phyloP scores from a whole-genome alignment of 331 rosid genomes.

The Acacia pycnantha region DNA sequence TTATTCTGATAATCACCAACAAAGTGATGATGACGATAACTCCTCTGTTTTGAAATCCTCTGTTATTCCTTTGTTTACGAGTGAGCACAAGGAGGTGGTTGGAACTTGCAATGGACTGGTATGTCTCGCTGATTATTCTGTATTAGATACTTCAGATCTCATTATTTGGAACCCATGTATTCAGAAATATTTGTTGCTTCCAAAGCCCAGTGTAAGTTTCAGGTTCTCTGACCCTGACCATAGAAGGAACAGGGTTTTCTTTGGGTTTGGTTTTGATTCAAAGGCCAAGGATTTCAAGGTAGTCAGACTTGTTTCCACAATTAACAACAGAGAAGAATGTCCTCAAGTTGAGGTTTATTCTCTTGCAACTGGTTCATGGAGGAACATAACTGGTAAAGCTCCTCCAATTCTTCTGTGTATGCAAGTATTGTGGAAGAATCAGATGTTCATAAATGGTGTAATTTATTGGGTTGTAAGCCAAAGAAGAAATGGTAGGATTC shows the following conservation, averaged over 20 bases:
- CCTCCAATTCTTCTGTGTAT: not conserved
- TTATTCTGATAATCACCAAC: not conserved
- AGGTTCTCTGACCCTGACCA: not conserved
- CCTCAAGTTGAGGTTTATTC: not conserved
- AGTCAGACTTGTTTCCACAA: not conserved
- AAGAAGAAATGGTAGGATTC: not conserved
- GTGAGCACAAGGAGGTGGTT: not conserved
- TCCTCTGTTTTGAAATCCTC: not conserved
- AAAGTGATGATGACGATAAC: not conserved
- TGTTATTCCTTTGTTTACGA: not conserved
- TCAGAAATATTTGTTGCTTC: conserved; percentile 11
- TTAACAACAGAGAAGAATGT: not conserved
- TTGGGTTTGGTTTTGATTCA: not conserved
- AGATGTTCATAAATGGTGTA: not conserved
- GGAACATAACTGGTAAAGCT: not conserved
- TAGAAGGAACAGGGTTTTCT: not conserved
- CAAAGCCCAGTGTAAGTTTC: not conserved
- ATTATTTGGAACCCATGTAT: conserved; percentile 9
- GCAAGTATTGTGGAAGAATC: not conserved
- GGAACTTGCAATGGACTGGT: conserved; percentile 22
- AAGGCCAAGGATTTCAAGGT: not conserved
- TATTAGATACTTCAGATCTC: not conserved
- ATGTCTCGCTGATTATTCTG: not conserved
- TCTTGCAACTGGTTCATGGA: not conserved
- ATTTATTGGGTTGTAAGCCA: not conserved